These are phyloP conservation scores for Aspergillus caelatus DNA, from an alignment of 2,329 filamentous ascomycete species.

Conservation along the genomic window DNA sequence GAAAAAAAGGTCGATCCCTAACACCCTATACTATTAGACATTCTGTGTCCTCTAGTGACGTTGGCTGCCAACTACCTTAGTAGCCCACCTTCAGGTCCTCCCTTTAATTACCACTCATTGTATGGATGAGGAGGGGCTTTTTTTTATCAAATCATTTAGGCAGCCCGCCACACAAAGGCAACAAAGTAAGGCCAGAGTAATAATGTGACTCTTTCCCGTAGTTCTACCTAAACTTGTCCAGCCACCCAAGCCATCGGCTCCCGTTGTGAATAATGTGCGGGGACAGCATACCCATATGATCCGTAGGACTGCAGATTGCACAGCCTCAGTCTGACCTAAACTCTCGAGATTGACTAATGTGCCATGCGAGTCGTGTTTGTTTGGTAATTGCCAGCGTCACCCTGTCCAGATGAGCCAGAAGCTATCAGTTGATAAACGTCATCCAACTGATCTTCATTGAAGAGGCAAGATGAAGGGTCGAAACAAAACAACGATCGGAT, in stretches of 20 bases:
- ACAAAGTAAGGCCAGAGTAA: neutral
- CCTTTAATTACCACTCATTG: neutral
- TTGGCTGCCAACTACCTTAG: neutral
- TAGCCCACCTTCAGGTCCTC: neutral
- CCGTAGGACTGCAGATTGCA: slow-evolving; percentile 23
- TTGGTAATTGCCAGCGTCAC: slow-evolving; percentile 20
- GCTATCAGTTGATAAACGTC: slow-evolving; percentile 13
- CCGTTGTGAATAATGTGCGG: slow-evolving; percentile 25
- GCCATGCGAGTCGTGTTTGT: neutral
- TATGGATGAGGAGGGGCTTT: neutral
- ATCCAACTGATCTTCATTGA: slow-evolving; percentile 16
- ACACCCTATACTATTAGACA: neutral
- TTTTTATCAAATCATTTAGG: neutral
- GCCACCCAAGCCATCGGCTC: slow-evolving; percentile 25
- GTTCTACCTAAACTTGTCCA: neutral
- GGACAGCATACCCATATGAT: slow-evolving; percentile 13
- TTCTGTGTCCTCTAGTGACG: neutral
- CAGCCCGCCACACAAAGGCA: neutral
- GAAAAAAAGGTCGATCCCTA: neutral
- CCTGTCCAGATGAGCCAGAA: slow-evolving; percentile 9
- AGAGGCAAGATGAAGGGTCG: neutral
- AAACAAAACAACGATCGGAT: neutral
- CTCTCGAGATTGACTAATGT: slow-evolving; percentile 14
- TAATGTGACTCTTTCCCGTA: neutral
- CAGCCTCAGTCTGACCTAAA: slow-evolving; percentile 33